These are phyloP conservation scores for Neurospora sp. DNA, from an alignment of 495 filamentous ascomycete species.

Conservation along the genomic window DNA sequence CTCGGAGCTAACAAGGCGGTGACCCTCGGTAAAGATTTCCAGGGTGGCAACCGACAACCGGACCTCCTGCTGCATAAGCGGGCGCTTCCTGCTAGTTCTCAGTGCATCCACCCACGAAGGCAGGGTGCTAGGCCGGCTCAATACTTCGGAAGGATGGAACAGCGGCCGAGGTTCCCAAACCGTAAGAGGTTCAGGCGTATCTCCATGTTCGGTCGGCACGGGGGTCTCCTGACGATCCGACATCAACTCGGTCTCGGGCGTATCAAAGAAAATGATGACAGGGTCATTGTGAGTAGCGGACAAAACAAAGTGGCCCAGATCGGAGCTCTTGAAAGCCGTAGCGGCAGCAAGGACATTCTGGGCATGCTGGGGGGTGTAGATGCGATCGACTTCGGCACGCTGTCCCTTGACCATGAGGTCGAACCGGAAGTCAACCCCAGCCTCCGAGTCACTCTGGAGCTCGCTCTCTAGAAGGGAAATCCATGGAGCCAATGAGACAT, in stretches of 20 bases:
- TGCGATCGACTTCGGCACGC: constrained; percentile 48
- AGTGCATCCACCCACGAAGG: constrained; percentile 52
- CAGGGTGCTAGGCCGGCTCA: constrained; percentile 50
- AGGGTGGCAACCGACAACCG: constrained; percentile 66
- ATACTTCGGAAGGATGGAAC: constrained; percentile 57
- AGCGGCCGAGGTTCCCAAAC: constrained; percentile 49
- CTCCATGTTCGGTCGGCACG: constrained; percentile 6
- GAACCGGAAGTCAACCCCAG: constrained; percentile 63
- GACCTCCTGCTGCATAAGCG: constrained; percentile 57
- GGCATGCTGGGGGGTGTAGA: constrained; percentile 39
- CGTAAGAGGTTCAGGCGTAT: constrained; percentile 24
- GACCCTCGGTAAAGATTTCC: constrained; percentile 63
- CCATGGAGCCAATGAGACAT: constrained; percentile 64
- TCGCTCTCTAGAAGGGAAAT: constrained; percentile 67
- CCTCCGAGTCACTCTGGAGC: constrained; percentile 50
- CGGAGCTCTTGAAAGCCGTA: constrained; percentile 58
- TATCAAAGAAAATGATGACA: constrained; percentile 56
- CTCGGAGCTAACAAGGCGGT: constrained; percentile 63
- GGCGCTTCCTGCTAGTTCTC: constrained; percentile 47
- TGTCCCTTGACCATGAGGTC: constrained; percentile 56
- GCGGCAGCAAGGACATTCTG: constrained; percentile 45
- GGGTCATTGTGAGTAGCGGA: constrained; percentile 56
- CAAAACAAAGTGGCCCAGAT: constrained; percentile 70
- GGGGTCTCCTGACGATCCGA: constrained; percentile 22
- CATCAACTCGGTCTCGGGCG: constrained; percentile 39